Base-by-base conservation (phyloP, 495 filamentous ascomycete genomes). In the Aspergillus bridgeri region DNA sequence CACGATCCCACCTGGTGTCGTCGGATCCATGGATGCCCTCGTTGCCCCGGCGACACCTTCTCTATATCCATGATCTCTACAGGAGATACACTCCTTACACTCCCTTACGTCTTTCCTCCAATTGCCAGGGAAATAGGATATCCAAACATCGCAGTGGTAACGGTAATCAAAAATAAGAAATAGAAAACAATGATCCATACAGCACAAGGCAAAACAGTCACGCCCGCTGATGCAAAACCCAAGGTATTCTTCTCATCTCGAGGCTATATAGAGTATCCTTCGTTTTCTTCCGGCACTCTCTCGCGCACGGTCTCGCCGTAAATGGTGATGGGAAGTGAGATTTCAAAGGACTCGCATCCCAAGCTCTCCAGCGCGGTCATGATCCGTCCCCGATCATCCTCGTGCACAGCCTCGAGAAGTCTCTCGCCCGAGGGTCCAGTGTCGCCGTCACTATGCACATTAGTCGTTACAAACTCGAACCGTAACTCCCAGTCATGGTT, bases 311-410 rank as follows among this genome's bases (percentile, higher is more conserved):
- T 80, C 54, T 89, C 86, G 7, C 92, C 92, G 69, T 92, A 96
- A 0, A 96, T 89, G 48, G 82, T 81, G 51, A 96, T 69, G 48
- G 92, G 92, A 48, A 96, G 89, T 2, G 83, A 82, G 47, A 96
- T 87, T 67, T 96, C 92, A 72, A 96, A 96, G 18, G 87, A 91
- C 77, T 96, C 92, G 61, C 90, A 92, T 18, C 82, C 78, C 55
- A 96, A 64, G 59, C 83, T 83, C 73, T 95, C 89, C 58, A 86
- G 81, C 1, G 90, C 87, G 3, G 87, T 87, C 42, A 90, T 65
- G 1, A 89, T 79, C 2, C 79, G 77, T 0, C 90, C 90, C 22
- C 89, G 75, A 57, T 96, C 90, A 68, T 96, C 90, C 65, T 89
- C 84, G 80, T 73, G 68, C 79, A 76, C 52, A 13, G 71, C 63